A percentile compares a stretch with the other conserved stretches of the same genome.
These are phyloP conservation scores for Colletotrichum karsti DNA, from an alignment of 2,329 filamentous ascomycete species.

Conservation along the genomic window DNA sequence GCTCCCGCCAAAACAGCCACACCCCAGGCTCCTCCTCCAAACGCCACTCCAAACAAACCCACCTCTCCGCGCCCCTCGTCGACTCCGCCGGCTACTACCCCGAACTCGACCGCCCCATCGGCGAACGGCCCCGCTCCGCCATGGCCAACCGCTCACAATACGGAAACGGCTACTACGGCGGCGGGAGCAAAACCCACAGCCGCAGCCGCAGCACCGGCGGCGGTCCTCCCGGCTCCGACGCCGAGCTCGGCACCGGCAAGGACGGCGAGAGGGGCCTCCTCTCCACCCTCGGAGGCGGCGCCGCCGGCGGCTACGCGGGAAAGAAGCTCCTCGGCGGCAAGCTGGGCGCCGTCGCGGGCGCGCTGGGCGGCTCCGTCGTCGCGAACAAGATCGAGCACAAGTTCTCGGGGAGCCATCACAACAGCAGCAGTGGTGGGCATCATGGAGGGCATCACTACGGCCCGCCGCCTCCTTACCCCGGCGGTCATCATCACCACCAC, in stretches of 20 bases:
- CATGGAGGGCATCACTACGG: conserved; percentile 28
- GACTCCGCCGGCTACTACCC: conserved; percentile 14
- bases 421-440: not conserved
- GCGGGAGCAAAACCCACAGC: too few relatives aligned
- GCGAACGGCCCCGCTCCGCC: not conserved
- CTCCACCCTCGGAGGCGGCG: conserved; percentile 61
- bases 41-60: not conserved
- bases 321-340: conserved; percentile 64
- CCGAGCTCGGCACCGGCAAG: conserved; percentile 27
- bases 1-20: conserved; percentile 23
- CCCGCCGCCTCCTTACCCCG: not conserved
- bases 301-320: conserved; percentile 60
- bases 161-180: conserved; percentile 11
- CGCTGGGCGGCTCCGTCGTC: conserved; percentile 62
- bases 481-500: conserved; percentile 30
- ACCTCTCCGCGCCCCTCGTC: conserved; percentile 6
- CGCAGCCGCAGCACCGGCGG: conserved; percentile 8
- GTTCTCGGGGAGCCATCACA: conserved; percentile 37
- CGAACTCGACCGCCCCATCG: conserved; percentile 16
- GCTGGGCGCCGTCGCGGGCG: conserved; percentile 60
- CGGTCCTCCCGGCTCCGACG: conserved; percentile 25
- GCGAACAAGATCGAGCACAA: conserved; percentile 61
- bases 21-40: conserved; percentile 3
- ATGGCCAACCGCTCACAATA: conserved; percentile 10
- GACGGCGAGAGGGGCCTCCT: conserved; percentile 64